These are phyloP conservation scores for Saccharomycopsis sp. DNA, from an alignment of 805 yeast genomes.

Conservation along the genomic window DNA sequence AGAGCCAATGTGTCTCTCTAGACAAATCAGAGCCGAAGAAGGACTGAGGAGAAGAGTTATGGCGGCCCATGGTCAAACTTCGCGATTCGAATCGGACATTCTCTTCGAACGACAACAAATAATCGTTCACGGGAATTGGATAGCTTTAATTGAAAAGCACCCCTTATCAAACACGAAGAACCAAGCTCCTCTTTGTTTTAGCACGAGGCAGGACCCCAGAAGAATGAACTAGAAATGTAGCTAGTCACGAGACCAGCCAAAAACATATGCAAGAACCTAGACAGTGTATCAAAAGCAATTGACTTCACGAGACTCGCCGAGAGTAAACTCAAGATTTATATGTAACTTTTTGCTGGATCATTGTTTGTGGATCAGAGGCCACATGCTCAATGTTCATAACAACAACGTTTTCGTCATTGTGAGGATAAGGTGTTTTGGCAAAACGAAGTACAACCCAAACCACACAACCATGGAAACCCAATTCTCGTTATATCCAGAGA, in stretches of 20 bases:
- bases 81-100: background rate
- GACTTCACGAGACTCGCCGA: background rate
- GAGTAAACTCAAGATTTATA: too few relatives aligned
- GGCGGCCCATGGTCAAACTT: background rate
- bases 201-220: background rate
- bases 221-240: background rate
- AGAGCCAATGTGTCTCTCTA: background rate
- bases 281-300: background rate
- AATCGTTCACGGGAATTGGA: background rate
- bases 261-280: background rate
- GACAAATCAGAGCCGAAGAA: background rate
- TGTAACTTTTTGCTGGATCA: too few relatives aligned
- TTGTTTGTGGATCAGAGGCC: background rate
- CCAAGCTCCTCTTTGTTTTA: background rate
- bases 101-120: background rate
- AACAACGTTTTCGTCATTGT: background rate
- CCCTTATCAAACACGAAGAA: background rate
- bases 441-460: background rate
- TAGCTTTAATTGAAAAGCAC: background rate
- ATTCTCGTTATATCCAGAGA: background rate
- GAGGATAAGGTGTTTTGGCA: too few relatives aligned
- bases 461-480: background rate
- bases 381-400: background rate
- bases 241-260: background rate
- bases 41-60: background rate